Evolutionary conservation across 2,329 filamentous ascomycete species (phyloP).

Genomic region (Emericellopsis atlantica): DNA sequence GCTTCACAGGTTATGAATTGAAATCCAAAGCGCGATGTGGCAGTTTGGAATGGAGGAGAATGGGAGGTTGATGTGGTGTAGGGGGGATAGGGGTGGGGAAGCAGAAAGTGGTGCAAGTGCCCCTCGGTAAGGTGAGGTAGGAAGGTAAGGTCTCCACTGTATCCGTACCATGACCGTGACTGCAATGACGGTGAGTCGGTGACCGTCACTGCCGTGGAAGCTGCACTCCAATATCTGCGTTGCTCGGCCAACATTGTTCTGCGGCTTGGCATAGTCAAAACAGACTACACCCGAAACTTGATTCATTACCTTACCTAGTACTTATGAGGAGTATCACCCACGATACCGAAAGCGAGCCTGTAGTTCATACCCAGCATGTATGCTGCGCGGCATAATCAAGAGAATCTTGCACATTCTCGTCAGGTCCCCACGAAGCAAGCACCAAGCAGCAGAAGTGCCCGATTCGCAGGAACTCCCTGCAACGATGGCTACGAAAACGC

Average conservation of each 20-base stretch:
- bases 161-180: too few relatives aligned
- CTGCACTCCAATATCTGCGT: too few relatives aligned
- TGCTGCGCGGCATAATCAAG: conserved; percentile 70
- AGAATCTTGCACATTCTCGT: conserved; percentile 70
- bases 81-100: conserved; percentile 18
- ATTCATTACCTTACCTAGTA: too few relatives aligned
- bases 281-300: too few relatives aligned
- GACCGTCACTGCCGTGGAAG: too few relatives aligned
- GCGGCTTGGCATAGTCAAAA: too few relatives aligned
- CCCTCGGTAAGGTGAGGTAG: conserved; percentile 12
- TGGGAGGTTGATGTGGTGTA: conserved; percentile 15
- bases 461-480: conserved; percentile 72
- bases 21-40: background rate
- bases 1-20: background rate
- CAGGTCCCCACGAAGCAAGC: conserved; percentile 65
- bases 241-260: too few relatives aligned
- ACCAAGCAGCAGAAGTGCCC: conserved; percentile 68
- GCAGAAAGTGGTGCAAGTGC: conserved; percentile 14
- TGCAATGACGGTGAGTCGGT: too few relatives aligned
- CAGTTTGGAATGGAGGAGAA: background rate
- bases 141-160: background rate
- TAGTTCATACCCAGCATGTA: conserved; percentile 40
- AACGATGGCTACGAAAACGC: conserved; percentile 81
- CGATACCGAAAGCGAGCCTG: background rate
- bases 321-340: background rate